Percentiles rank a stretch among this genome's conserved stretches.
These are phyloP conservation scores for Striga asiatica DNA, from an alignment of 257 asterid genomes.

Conservation along the genomic window DNA sequence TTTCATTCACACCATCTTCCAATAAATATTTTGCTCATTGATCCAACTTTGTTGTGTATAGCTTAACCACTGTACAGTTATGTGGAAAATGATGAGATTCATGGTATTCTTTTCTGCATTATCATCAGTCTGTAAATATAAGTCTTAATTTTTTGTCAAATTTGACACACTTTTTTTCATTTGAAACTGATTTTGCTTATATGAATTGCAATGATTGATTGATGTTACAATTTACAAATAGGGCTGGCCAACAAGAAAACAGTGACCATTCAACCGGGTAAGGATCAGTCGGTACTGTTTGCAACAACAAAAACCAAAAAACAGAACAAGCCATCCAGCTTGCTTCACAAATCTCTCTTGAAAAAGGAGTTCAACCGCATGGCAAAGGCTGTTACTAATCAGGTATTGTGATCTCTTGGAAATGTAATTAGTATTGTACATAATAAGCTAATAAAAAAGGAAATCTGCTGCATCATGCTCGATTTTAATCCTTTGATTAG, in stretches of 20 bases:
- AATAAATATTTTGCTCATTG: too few species aligned
- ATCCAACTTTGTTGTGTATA: too few species aligned
- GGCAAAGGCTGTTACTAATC: slow-evolving; percentile 86
- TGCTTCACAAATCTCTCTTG: slow-evolving; percentile 77
- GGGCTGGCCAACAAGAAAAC: slow-evolving; percentile 87
- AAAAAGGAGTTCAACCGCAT: slow-evolving; percentile 83
- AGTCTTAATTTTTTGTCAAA: neutral
- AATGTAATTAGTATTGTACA: neutral
- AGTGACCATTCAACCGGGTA: slow-evolving; percentile 71
- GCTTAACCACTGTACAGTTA: too few species aligned
- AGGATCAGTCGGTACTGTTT: slow-evolving; percentile 61
- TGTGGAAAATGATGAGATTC: too few species aligned
- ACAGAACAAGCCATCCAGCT: slow-evolving; percentile 63
- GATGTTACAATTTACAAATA: neutral
- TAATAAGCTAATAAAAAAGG: neutral
- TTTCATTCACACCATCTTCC: too few species aligned
- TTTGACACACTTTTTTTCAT: too few species aligned
- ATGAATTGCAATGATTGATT: neutral
- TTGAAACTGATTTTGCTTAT: neutral
- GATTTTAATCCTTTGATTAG: neutral
- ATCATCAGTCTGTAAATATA: too few species aligned
- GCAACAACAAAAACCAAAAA: slow-evolving; percentile 92
- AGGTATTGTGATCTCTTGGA: slow-evolving; percentile 27
- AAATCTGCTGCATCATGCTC: neutral
- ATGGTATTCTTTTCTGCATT: too few species aligned